phyloP scores from a whole-genome alignment of 768 basidiomycete genomes.

The Kwoniella botswanensis region DNA sequence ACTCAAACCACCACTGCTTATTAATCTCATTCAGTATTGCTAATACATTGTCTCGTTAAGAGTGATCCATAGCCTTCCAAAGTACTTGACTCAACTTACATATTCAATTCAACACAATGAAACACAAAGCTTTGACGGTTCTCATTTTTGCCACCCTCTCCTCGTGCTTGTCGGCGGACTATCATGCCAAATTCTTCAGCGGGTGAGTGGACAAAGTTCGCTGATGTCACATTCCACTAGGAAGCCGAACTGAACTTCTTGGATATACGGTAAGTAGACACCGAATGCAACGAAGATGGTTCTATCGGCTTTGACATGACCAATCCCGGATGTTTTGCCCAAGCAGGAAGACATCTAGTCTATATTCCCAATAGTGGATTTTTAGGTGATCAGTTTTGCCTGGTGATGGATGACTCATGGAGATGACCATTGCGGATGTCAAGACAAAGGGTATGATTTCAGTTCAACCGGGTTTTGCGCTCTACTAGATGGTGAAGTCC shows the following conservation, averaged over 20 bases:
- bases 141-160: conserved; percentile 2
- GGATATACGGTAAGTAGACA: conserved; percentile 3
- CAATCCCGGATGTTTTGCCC: conserved; percentile 19
- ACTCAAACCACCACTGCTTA: too few species aligned
- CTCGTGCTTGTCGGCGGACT: conserved; percentile 16
- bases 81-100: too few species aligned
- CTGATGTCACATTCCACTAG: not conserved
- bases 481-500: not conserved
- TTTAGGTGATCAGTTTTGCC: conserved; percentile 13
- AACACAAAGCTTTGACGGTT: not conserved
- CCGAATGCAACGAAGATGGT: conserved; percentile 22
- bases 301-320: conserved; percentile 24
- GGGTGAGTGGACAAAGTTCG: conserved; percentile 18
- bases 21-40: too few species aligned
- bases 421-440: conserved; percentile 5
- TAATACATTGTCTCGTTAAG: too few species aligned
- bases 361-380: conserved; percentile 19
- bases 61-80: too few species aligned
- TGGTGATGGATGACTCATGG: conserved; percentile 11
- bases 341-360: conserved; percentile 4
- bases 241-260: not conserved
- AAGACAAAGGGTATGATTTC: conserved; percentile 6
- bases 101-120: conserved; percentile 16
- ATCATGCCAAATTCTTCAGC: conserved; percentile 31
- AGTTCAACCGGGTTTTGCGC: conserved; percentile 19